A percentile compares a stretch with the other conserved stretches of the same genome.
phyloP scores from a whole-genome alignment of 805 yeast genomes.

The Sugiyamaella chiloensis region DNA sequence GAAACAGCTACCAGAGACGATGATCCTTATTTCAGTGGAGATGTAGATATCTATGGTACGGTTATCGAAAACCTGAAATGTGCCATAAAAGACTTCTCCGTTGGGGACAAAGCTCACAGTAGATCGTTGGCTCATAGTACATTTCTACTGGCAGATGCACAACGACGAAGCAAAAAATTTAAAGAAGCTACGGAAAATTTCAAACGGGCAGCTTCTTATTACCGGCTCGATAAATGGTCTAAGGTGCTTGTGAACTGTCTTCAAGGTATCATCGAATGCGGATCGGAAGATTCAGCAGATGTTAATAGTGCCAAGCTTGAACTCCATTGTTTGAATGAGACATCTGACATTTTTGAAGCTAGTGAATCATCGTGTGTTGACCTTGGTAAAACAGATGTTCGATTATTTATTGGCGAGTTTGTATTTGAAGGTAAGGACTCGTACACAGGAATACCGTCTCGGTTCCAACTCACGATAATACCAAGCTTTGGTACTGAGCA shows the following conservation, averaged over 20 bases:
- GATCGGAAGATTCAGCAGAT: neutral
- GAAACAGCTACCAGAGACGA: slow-evolving; percentile 1
- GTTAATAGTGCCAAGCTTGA: neutral
- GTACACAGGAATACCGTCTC: slow-evolving; percentile 20
- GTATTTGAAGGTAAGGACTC: slow-evolving; percentile 19
- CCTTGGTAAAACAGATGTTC: neutral
- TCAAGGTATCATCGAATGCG: slow-evolving; percentile 34
- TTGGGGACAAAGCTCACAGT: slow-evolving; percentile 30
- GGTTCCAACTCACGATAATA: slow-evolving; percentile 23
- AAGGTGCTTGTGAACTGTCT: slow-evolving; percentile 35
- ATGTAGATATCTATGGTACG: slow-evolving; percentile 16
- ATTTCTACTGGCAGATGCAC: slow-evolving; percentile 52
- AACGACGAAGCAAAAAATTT: slow-evolving; percentile 33
- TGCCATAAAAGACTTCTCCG: slow-evolving; percentile 26
- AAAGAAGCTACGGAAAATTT: slow-evolving; percentile 43
- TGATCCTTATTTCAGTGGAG: slow-evolving; percentile 23
- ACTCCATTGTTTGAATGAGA: neutral
- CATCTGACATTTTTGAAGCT: neutral
- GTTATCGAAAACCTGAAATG: slow-evolving; percentile 16
- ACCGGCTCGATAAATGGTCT: slow-evolving; percentile 44
- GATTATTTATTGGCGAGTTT: slow-evolving; percentile 19
- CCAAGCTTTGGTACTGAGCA: slow-evolving; percentile 11
- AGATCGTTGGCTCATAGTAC: slow-evolving; percentile 44
- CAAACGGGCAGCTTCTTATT: slow-evolving; percentile 37
- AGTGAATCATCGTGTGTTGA: neutral